A percentile compares a stretch with the other conserved stretches of the same genome.
These are phyloP conservation scores for Phoenix dactylifera DNA, from an alignment of 176 grass and related monocot genomes.

Conservation along the genomic window DNA sequence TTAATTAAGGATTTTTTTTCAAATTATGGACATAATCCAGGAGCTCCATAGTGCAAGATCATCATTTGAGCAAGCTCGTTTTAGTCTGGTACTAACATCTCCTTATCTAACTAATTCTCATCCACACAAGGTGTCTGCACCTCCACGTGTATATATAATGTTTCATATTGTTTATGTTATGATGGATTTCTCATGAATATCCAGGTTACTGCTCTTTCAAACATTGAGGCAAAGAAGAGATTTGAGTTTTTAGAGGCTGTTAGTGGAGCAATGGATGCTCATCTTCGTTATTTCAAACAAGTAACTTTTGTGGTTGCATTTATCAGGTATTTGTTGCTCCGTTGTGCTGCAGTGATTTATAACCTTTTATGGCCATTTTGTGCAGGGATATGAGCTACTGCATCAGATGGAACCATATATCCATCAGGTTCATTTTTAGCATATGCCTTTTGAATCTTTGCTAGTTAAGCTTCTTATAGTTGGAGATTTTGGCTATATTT, in stretches of 20 bases:
- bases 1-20: background rate
- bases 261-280: slow-evolving; percentile 99
- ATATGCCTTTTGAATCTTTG: background rate
- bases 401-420: slow-evolving; percentile 99
- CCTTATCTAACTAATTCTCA: too few relatives aligned
- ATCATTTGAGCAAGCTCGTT: slow-evolving; percentile 98
- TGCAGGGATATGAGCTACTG: slow-evolving; percentile 94
- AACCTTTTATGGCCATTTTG: slow-evolving; percentile 23
- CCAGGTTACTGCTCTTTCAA: slow-evolving; percentile 92
- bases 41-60: slow-evolving; percentile 90
- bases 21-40: slow-evolving; percentile 29
- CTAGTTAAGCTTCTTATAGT: too few relatives aligned
- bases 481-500: too few relatives aligned
- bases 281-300: slow-evolving; percentile 99
- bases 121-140: too few relatives aligned
- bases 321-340: slow-evolving; percentile 9
- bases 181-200: slow-evolving; percentile 15
- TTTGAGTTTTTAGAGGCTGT: slow-evolving; percentile 99
- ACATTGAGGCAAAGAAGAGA: slow-evolving; percentile 97
- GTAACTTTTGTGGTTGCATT: slow-evolving; percentile 39
- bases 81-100: slow-evolving; percentile 52
- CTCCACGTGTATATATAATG: too few relatives aligned
- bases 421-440: slow-evolving; percentile 59
- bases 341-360: slow-evolving; percentile 28
- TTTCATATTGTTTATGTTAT: slow-evolving; percentile 5